These are phyloP conservation scores for Sugiyamaella neomexicana DNA, from an alignment of 1,139 yeast species.

Conservation along the genomic window DNA sequence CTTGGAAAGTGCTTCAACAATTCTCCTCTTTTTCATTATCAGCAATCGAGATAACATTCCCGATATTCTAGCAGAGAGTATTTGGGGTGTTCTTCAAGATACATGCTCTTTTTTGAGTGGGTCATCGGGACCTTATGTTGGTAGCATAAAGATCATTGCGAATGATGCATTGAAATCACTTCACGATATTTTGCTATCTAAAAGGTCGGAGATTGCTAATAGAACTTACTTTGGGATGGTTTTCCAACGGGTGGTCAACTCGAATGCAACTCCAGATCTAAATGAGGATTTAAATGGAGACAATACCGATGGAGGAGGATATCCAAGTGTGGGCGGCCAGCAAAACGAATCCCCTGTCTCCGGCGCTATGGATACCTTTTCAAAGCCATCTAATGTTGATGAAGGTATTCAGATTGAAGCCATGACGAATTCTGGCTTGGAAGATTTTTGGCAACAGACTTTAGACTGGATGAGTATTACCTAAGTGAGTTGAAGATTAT, in stretches of 20 bases:
- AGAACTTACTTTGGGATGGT: background rate
- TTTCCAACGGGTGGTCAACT: background rate
- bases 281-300: background rate
- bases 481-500: background rate
- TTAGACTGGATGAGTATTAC: background rate
- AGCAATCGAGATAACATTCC: background rate
- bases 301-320: background rate
- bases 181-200: background rate
- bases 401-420: background rate
- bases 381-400: background rate
- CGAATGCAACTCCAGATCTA: background rate
- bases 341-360: background rate
- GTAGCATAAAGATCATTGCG: constrained; percentile 1
- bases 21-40: background rate
- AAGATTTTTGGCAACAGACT: constrained; percentile 1
- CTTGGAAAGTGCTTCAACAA: constrained; percentile 1
- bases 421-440: background rate
- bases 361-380: background rate
- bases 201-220: constrained; percentile 1
- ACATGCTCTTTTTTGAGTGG: background rate
- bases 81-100: background rate
- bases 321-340: background rate
- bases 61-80: background rate
- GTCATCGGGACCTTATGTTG: background rate
- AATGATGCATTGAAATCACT: background rate